Evolutionary conservation across 495 filamentous ascomycete genomes (phyloP).

Genomic region (Pyronema omphalodes): DNA sequence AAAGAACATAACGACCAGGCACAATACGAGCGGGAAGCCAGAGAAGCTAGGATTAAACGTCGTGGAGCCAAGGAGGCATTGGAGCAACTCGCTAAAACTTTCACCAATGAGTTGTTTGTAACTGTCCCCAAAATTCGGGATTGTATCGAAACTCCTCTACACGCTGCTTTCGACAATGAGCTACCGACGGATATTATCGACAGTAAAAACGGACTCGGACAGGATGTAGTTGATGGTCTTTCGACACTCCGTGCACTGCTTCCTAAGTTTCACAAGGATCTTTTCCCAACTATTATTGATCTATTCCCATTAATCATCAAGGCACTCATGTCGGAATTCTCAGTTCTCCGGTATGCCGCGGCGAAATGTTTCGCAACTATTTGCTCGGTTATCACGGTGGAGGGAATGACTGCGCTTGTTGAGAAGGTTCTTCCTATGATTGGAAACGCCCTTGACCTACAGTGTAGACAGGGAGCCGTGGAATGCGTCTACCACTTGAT

Average conservation of each 20-base stretch:
- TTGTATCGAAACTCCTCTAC: slow-evolving; percentile 65
- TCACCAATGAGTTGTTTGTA: slow-evolving; percentile 54
- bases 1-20: slow-evolving; percentile 79
- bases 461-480: slow-evolving; percentile 76
- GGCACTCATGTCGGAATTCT: slow-evolving; percentile 66
- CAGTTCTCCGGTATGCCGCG: slow-evolving; percentile 85
- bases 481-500: slow-evolving; percentile 89
- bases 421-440: slow-evolving; percentile 82
- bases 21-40: slow-evolving; percentile 71
- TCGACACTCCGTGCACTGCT: slow-evolving; percentile 81
- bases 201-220: slow-evolving; percentile 53
- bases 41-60: slow-evolving; percentile 67
- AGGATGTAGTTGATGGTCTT: slow-evolving; percentile 82
- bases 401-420: slow-evolving; percentile 89
- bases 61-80: slow-evolving; percentile 88
- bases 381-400: slow-evolving; percentile 84
- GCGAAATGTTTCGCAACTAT: slow-evolving; percentile 95
- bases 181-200: slow-evolving; percentile 51
- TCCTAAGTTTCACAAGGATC: slow-evolving; percentile 54
- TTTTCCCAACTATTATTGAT: slow-evolving; percentile 58
- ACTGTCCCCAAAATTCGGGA: slow-evolving; percentile 61
- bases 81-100: slow-evolving; percentile 64
- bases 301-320: slow-evolving; percentile 76
- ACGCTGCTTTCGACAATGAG: slow-evolving; percentile 51
- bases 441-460: slow-evolving; percentile 68